Evolutionary conservation across 2,329 filamentous ascomycete species (phyloP).

Genomic region (Sporothrix variecibatus): DNA sequence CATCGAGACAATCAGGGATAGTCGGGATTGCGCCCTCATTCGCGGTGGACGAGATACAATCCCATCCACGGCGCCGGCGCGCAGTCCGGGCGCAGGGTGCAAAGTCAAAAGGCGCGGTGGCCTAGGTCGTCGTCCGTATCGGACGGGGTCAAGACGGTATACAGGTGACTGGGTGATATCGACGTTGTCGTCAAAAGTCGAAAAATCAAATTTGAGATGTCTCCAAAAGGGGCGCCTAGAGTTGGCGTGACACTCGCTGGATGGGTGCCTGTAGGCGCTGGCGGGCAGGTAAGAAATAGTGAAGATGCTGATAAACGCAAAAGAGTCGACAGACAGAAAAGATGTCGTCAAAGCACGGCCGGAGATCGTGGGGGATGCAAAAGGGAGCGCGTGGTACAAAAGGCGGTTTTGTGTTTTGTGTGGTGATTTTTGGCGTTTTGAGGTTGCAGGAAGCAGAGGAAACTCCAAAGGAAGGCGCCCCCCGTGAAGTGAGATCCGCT

Average conservation of each 20-base stretch:
- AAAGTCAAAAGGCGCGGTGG: not conserved
- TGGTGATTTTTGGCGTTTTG: not conserved
- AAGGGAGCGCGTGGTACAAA: not conserved
- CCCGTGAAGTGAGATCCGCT: not conserved
- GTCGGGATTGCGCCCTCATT: slow-evolving; percentile 16
- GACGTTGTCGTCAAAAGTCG: not conserved
- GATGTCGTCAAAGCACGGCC: not conserved
- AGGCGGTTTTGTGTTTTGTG: not conserved
- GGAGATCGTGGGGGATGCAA: not conserved
- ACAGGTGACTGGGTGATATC: not conserved
- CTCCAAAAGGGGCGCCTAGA: slow-evolving; percentile 1
- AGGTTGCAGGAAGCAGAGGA: not conserved
- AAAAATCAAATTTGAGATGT: not conserved
- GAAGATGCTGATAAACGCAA: not conserved
- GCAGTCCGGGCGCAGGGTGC: not conserved
- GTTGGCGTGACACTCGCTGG: not conserved
- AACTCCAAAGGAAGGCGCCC: not conserved
- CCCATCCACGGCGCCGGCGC: slow-evolving; percentile 23
- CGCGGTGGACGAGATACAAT: not conserved
- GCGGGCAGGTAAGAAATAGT: not conserved
- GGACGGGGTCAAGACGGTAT: not conserved
- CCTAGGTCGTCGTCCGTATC: not conserved
- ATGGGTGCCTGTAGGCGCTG: not conserved
- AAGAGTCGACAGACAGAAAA: not conserved
- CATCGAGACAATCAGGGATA: slow-evolving; percentile 23